Conservation (phyloP, 805 yeast species). For the Pachysolen tannophilus region DNA sequence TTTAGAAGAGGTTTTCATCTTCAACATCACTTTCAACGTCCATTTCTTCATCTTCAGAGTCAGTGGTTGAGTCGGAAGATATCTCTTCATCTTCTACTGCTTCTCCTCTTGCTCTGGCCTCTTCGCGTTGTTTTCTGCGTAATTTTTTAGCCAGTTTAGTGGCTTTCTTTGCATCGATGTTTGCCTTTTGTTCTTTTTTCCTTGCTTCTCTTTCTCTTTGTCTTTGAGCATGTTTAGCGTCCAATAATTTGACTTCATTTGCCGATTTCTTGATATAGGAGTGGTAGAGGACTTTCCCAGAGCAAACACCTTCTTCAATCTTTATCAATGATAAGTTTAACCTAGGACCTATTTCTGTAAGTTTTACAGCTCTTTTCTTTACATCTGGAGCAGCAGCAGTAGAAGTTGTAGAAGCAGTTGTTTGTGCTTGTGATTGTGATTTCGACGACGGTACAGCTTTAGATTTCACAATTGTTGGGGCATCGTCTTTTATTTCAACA, state of each 20-base stretch:
- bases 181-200: conserved; percentile 10
- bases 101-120: conserved; percentile 18
- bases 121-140: conserved; percentile 18
- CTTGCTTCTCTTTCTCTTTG: conserved; percentile 17
- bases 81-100: conserved; percentile 20
- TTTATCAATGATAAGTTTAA: conserved; percentile 67
- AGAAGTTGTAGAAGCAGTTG: conserved; percentile 11
- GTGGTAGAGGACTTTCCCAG: conserved; percentile 85
- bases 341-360: conserved; percentile 92
- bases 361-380: conserved; percentile 77
- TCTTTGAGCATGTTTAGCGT: conserved; percentile 16
- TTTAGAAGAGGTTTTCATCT: conserved; percentile 11
- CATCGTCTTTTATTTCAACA: conserved; percentile 44
- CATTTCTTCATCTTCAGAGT: neutral
- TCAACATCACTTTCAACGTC: conserved; percentile 20
- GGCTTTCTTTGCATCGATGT: conserved; percentile 14
- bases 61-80: no score
- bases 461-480: conserved; percentile 16
- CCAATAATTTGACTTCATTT: conserved; percentile 20
- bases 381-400: conserved; percentile 13
- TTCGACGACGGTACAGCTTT: conserved; percentile 15
- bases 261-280: conserved; percentile 54
- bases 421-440: conserved; percentile 15
- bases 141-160: conserved; percentile 12
- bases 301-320: conserved; percentile 87